A percentile compares a stretch with the other conserved stretches of the same genome.
Conservation (phyloP, 1,139 yeast species). For the Insectozyma bohioensis region DNA sequence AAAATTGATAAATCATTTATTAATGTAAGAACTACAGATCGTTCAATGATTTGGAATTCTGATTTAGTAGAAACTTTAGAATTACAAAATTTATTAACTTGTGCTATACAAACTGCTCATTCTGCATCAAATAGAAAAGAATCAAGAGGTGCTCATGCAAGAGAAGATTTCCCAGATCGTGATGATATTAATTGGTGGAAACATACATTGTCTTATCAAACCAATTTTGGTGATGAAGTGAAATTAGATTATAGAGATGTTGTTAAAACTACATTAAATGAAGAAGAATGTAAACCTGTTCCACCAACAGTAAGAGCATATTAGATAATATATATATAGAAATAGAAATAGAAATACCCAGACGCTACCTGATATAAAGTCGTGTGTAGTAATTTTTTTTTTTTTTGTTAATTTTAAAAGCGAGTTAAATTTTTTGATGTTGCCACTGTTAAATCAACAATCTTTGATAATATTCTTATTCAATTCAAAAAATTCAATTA, state of each 20-base stretch:
- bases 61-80: conserved; percentile 96
- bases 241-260: conserved; percentile 84
- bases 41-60: conserved; percentile 98
- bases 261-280: conserved; percentile 80
- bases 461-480: neutral
- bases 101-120: conserved; percentile 94
- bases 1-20: conserved; percentile 70
- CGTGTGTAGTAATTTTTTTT: conserved; percentile 1
- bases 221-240: conserved; percentile 66
- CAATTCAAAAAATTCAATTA: too few relatives aligned
- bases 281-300: conserved; percentile 86
- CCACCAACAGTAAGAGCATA: conserved; percentile 97
- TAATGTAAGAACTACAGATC: conserved; percentile 79
- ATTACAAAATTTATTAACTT: conserved; percentile 91
- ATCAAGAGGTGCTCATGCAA: conserved; percentile 99
- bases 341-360: neutral
- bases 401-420: neutral
- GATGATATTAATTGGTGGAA: conserved; percentile 98
- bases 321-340: conserved; percentile 27
- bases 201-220: conserved; percentile 93
- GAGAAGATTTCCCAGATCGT: conserved; percentile 96
- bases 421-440: neutral
- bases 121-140: conserved; percentile 95
- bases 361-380: conserved; percentile 1
- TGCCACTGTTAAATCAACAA: neutral